Evolutionary conservation across 2,329 filamentous ascomycete genomes (phyloP), one percentile per base, ranked within the genome.

Genomic region (Beauveria caledonica): DNA sequence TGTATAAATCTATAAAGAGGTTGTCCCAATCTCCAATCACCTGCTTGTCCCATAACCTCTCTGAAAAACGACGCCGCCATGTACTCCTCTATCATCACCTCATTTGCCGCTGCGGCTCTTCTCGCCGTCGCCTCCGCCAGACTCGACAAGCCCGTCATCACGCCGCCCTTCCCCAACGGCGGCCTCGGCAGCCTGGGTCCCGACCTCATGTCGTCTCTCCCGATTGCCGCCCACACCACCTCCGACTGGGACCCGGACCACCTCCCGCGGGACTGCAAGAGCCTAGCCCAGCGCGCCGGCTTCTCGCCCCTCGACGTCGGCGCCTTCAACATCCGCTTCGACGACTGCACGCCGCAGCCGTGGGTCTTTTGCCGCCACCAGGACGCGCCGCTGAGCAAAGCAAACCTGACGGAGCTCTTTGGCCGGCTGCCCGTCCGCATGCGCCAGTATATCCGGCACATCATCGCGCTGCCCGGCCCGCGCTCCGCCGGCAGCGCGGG

Each of bases 361-460:
- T 73, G 70, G 70, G 65, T 68, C 54, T 67, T 73, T 48, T 73
- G 71, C 58, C 64, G 71, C 1, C 69, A 71, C 61, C 67, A 64
- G 48, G 60, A 67, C 36, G 62, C 68, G 10, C 58, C 62, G 1
- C 60, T 66, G n/a, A 63, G 57, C 62, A 52, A 68, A 56, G 48
- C 52, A 3, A 63, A 66, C 25, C 68, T 72, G 64, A 63, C 67
- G 13, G 65, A 67, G 45, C 58, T 68, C 27, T 71, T 71, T 39
- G 70, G 69, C 11, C 66, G 68, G 27, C 33, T 71, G 13, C 71
- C 71, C 11, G 59, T 71, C 13, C 66, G 65, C 52, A 70, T 69
- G 63, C 65, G 71, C 8, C 60, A 65, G 36, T 68, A 64, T 46
- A 62, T 71, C 21, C 63, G 66, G 23, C 65, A 68, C 60, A 58